Base-by-base conservation (phyloP, 2,329 filamentous ascomycete genomes). In the Aureobasidium sp. region DNA sequence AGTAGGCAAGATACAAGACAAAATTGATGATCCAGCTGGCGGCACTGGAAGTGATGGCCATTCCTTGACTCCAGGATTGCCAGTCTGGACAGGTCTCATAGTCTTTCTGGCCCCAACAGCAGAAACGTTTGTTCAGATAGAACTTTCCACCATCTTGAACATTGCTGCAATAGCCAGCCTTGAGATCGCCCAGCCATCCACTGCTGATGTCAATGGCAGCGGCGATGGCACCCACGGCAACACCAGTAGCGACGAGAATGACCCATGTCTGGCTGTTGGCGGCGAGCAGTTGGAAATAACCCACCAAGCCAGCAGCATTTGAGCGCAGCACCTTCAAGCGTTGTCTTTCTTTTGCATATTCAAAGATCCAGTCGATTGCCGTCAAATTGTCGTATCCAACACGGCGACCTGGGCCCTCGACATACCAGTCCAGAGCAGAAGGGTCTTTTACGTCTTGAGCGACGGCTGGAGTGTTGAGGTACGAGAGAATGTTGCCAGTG, bases 281-380 rank as follows among this genome's bases (percentile, higher is more conserved):
- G 14, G 88, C 75, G 21, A 94, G 71, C 59, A 86, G 83, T 57
- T 80, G 83, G 51, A 86, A 63, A 62, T 89, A 82, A 11, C 90
- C 89, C 17, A 90, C 56, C 4, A 95, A 60, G 0, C 90, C 88
- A 17, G 80, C 77, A 6, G 83, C 79, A 24, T 29, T 47, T 24
- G 51, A 45, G 12, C 22, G 39, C 17, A 98, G 74, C 25, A 86
- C 79, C n/a, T 89, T 81, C 63, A 94, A 73, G 21, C 93, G 82
- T 68, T 95, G 89, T 17, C 93, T 82, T 72, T 98, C 93, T 69
- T 96, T 96, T 49, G 88, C 93, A 66, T 97, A 95, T 70, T 98
- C 93, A 63, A 95, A 97, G 66, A 97, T 97, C 93, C 93, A 98
- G 73, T 98, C 93, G 67, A 98, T 98, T 55, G 93, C 91, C 14